These are phyloP conservation scores for Candida oleophila DNA, from an alignment of 805 yeast species.

Conservation along the genomic window DNA sequence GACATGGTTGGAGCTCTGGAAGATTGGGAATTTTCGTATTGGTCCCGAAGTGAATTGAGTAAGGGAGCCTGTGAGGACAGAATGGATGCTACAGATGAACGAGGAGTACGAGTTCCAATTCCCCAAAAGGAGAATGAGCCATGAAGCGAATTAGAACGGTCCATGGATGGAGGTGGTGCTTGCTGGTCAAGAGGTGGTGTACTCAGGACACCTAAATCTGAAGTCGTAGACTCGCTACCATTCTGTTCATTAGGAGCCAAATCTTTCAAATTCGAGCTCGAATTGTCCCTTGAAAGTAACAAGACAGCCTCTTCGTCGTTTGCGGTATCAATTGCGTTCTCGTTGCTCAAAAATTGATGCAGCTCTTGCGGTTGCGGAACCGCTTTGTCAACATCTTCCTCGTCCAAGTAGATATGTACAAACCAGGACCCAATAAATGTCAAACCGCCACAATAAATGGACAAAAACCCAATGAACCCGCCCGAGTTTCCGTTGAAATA, in stretches of 20 bases:
- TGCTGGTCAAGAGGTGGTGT: not conserved
- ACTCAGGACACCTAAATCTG: too few species aligned
- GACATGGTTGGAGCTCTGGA: constrained; percentile 3
- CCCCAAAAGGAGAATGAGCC: constrained; percentile 45
- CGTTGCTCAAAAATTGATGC: not conserved
- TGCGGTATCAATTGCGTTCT: constrained; percentile 15
- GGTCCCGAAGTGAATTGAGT: not conserved
- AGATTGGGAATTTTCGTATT: not conserved
- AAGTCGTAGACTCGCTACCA: too few species aligned
- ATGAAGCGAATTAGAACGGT: constrained; percentile 16
- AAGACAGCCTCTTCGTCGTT: constrained; percentile 3
- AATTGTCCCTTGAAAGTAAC: constrained; percentile 5
- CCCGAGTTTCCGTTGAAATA: constrained; percentile 53
- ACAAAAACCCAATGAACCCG: constrained; percentile 55
- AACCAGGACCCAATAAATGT: constrained; percentile 47
- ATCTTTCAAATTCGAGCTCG: constrained; percentile 1
- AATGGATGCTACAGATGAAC: constrained; percentile 15
- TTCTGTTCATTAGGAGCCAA: not conserved
- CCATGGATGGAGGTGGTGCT: not conserved
- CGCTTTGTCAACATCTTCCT: constrained; percentile 16
- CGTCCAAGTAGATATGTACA: constrained; percentile 35
- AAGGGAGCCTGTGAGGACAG: constrained; percentile 12
- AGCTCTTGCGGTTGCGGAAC: not conserved
- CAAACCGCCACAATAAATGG: constrained; percentile 48
- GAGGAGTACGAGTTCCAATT: constrained; percentile 31